A percentile compares a stretch with the other conserved stretches of the same genome.
phyloP scores from a whole-genome alignment of 257 asterid genomes.

The Lantana camara region DNA sequence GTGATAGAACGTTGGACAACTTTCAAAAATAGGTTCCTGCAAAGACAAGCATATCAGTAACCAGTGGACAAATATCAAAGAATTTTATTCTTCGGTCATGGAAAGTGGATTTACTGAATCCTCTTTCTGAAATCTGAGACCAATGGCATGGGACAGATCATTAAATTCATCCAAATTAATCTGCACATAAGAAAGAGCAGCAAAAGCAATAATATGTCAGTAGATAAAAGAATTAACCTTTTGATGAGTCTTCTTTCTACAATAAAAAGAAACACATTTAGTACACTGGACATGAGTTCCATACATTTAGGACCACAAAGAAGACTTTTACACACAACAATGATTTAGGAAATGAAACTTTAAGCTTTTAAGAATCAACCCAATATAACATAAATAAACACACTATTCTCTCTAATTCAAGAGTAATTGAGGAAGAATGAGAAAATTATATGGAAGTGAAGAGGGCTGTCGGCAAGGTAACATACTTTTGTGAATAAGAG shows the following conservation, averaged over 20 bases:
- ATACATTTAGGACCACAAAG: too few species aligned
- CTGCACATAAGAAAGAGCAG: constrained; percentile 49
- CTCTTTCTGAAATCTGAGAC: constrained; percentile 93
- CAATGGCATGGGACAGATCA: constrained; percentile 88
- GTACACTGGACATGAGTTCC: constrained; percentile 15
- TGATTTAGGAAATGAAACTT: too few species aligned
- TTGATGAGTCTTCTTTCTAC: neutral
- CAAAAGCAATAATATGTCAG: constrained; percentile 17
- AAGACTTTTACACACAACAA: too few species aligned
- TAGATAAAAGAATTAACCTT: constrained; percentile 9
- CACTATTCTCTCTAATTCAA: too few species aligned
- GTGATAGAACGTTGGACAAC: constrained; percentile 69
- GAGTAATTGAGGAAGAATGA: too few species aligned
- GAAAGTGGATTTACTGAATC: constrained; percentile 61
- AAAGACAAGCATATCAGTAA: constrained; percentile 34
- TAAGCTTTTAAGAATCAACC: too few species aligned
- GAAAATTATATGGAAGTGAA: too few species aligned
- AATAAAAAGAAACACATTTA: constrained; percentile 17
- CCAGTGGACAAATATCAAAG: constrained; percentile 21
- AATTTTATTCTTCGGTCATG: constrained; percentile 17
- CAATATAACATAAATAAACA: too few species aligned
- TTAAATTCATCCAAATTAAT: constrained; percentile 83
- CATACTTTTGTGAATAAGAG: too few species aligned
- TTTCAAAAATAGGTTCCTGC: constrained; percentile 78
- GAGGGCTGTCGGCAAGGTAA: too few species aligned